These are phyloP conservation scores for Pseudonitzschia pungens DNA, from an alignment of 108 stramenopile genomes.

Conservation along the genomic window DNA sequence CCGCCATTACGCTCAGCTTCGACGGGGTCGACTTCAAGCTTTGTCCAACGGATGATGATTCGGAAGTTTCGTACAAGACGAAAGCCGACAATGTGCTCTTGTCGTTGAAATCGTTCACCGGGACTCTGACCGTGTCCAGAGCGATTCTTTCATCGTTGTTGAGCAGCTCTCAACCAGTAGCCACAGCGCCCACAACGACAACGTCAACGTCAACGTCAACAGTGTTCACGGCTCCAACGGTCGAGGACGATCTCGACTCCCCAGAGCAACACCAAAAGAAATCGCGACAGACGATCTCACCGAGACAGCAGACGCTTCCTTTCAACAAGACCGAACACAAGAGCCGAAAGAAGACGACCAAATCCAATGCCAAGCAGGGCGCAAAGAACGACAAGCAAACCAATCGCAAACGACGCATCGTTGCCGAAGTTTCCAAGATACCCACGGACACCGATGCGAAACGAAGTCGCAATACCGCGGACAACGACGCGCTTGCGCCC, in stretches of 20 bases:
- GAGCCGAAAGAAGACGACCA: slow-evolving; percentile 8
- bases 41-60: slow-evolving; percentile 25
- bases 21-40: slow-evolving; percentile 57
- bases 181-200: background rate
- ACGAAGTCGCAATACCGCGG: slow-evolving; percentile 1
- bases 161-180: background rate
- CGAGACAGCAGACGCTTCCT: slow-evolving; percentile 32
- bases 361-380: background rate
- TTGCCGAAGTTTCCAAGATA: background rate
- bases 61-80: slow-evolving; percentile 29
- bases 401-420: background rate
- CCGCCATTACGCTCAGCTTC: slow-evolving; percentile 56
- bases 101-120: slow-evolving; percentile 45
- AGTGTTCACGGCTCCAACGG: background rate
- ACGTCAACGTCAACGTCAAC: background rate
- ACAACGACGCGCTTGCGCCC: background rate
- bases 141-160: background rate
- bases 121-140: slow-evolving; percentile 36
- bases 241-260: slow-evolving; percentile 32
- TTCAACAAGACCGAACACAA: slow-evolving; percentile 25
- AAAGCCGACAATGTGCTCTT: slow-evolving; percentile 36
- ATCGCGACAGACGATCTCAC: slow-evolving; percentile 8
- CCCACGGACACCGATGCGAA: background rate
- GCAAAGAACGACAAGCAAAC: background rate
- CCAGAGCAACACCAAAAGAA: slow-evolving; percentile 3